Evolutionary conservation across 176 grass and related monocot species (phyloP).

Genomic region (Oryza brachyantha): DNA sequence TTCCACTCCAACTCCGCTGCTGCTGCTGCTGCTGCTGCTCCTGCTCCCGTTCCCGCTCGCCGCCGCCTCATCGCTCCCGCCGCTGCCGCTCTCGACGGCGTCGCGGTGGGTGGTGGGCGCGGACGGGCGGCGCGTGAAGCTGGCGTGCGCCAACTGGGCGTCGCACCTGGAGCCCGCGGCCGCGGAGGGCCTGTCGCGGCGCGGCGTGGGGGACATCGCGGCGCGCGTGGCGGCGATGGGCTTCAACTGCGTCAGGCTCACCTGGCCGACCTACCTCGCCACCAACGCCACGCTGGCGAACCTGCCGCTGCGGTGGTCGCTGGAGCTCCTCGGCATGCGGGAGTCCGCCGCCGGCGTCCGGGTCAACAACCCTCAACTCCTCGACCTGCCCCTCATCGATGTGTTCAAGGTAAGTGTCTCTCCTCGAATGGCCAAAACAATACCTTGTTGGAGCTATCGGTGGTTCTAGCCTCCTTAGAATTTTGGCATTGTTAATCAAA

Average conservation of each 20-base stretch:
- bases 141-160: constrained; percentile 85
- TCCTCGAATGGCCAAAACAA: neutral
- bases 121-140: constrained; percentile 68
- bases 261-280: constrained; percentile 83
- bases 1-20: neutral
- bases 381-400: constrained; percentile 73
- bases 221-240: constrained; percentile 58
- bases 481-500: constrained; percentile 11
- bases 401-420: constrained; percentile 52
- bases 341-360: constrained; percentile 71
- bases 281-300: constrained; percentile 64
- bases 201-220: constrained; percentile 49
- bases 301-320: constrained; percentile 69
- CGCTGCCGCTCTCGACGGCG: constrained; percentile 62
- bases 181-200: constrained; percentile 82
- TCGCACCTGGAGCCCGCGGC: constrained; percentile 77
- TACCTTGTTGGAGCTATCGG: neutral
- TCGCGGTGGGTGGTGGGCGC: constrained; percentile 76
- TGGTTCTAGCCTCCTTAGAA: neutral
- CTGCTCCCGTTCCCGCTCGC: constrained; percentile 5
- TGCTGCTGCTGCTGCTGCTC: neutral
- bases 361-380: constrained; percentile 68
- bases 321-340: constrained; percentile 54
- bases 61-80: neutral
- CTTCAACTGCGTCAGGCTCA: constrained; percentile 88